These are phyloP conservation scores for Pythium scleroteichum DNA, from an alignment of 352 stramenopile species.

Conservation along the genomic window DNA sequence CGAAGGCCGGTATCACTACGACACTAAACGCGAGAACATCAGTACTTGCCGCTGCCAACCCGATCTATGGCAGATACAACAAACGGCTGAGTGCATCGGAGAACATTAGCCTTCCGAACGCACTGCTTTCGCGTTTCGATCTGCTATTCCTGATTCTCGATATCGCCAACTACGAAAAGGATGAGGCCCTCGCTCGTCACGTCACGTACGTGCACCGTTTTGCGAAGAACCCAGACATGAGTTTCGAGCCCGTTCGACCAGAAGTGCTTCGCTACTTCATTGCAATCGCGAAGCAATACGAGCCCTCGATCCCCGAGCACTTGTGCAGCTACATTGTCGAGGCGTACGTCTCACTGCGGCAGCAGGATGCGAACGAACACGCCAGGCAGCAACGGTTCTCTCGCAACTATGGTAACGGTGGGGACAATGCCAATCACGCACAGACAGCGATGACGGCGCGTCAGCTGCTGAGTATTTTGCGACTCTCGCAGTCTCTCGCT, in stretches of 20 bases:
- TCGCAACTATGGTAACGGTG: conserved; percentile 33
- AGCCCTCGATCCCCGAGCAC: conserved; percentile 88
- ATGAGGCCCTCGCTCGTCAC: conserved; percentile 90
- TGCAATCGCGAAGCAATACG: conserved; percentile 87
- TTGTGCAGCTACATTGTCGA: conserved; percentile 98
- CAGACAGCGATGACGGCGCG: conserved; percentile 98
- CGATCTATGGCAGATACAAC: conserved; percentile 95
- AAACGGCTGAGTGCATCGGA: conserved; percentile 86
- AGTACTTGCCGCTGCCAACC: conserved; percentile 99
- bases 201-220: conserved; percentile 94
- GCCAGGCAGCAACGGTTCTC: conserved; percentile 69
- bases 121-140: conserved; percentile 99
- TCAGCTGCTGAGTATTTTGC: conserved; percentile 98
- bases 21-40: conserved; percentile 96
- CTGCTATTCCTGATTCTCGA: conserved; percentile 99
- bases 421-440: conserved; percentile 72
- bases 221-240: conserved; percentile 88
- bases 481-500: conserved; percentile 96
- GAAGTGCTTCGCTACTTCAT: conserved; percentile 92
- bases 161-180: conserved; percentile 91
- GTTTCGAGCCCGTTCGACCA: conserved; percentile 90
- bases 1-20: conserved; percentile 99
- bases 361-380: conserved; percentile 89
- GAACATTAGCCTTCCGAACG: conserved; percentile 99
- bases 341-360: conserved; percentile 96